Conservation (phyloP, 306 rosid genomes). For the Begonia masoniana region DNA sequence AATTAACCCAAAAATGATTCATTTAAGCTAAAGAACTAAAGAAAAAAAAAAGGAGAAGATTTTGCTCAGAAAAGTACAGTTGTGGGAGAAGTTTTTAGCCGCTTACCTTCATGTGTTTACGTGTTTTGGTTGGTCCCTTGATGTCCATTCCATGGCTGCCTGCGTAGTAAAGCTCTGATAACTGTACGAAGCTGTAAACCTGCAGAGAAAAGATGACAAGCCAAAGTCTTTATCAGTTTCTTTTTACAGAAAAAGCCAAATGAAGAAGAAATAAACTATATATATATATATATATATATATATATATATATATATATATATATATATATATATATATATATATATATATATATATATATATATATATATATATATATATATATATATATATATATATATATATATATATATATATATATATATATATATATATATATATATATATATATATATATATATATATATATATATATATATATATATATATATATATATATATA, state of each 20-base stretch:
- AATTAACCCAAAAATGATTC: slow-evolving; percentile 2
- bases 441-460: too few relatives aligned
- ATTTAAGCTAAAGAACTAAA: slow-evolving; percentile 3
- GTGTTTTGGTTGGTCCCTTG: slow-evolving; percentile 59
- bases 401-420: too few relatives aligned
- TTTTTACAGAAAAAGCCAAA: neutral
- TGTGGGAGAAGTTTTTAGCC: neutral
- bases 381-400: too few relatives aligned
- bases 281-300: too few relatives aligned
- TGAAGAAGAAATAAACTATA: too few relatives aligned
- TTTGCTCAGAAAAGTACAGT: neutral
- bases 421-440: too few relatives aligned
- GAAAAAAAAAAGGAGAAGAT: neutral
- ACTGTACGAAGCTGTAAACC: slow-evolving; percentile 68
- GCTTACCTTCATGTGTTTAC: slow-evolving; percentile 40
- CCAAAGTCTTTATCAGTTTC: neutral
- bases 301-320: too few relatives aligned
- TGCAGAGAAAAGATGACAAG: slow-evolving; percentile 14
- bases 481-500: too few relatives aligned
- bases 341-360: too few relatives aligned
- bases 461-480: too few relatives aligned
- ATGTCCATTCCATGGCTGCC: slow-evolving; percentile 99
- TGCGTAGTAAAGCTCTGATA: slow-evolving; percentile 74
- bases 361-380: too few relatives aligned
- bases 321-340: too few relatives aligned